Evolutionary conservation across 352 stramenopile species (phyloP), one percentile per base, ranked within the genome.

Genomic region (Phytophthora quininea): DNA sequence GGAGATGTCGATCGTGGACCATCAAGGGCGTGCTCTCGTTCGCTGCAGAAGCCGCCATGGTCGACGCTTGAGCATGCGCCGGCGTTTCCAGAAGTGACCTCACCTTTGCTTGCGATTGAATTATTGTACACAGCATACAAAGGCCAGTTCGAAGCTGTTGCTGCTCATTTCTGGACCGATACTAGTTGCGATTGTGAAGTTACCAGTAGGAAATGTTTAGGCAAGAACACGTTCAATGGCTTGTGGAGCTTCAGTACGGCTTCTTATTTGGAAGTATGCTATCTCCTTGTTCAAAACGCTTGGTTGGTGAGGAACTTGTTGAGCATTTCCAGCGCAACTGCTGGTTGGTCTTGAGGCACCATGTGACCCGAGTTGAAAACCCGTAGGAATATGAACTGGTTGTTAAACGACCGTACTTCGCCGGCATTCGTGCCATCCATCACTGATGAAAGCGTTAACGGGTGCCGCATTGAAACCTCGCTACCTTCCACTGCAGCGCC

Each of bases 401-500:
- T 76, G 37, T 81, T 70, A 50, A 73, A 81, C 31, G 76, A 77
- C 24, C 65, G 77, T 46, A 79, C 64, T 1, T 75, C 40, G 7
- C 82, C 80, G 3, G 19, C 72, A 2, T 64, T 62, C 11, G 46
- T 69, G 9, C 64, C 69, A 11, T 66, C 47, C 0, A 50, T 31
- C 5, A n/a, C n/a, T n/a, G n/a, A n/a, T n/a, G n/a, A n/a, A n/a
- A n/a, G n/a, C n/a, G n/a, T n/a, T n/a, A n/a, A n/a, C n/a, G n/a
- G n/a, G n/a, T n/a, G n/a, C n/a, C n/a, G n/a, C n/a, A n/a, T n/a
- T n/a, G n/a, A n/a, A n/a, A n/a, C n/a, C n/a, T n/a, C n/a, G n/a
- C n/a, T n/a, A n/a, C n/a, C n/a, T 74, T 76, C 97, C 97, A 99
- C 12, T 98, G 79, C 35, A 99, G 76, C 30, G 77, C 88, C 3